A percentile compares a stretch with the other conserved stretches of the same genome.
phyloP scores from a whole-genome alignment of 495 filamentous ascomycete species.

The Clavariopsis aquatica region DNA sequence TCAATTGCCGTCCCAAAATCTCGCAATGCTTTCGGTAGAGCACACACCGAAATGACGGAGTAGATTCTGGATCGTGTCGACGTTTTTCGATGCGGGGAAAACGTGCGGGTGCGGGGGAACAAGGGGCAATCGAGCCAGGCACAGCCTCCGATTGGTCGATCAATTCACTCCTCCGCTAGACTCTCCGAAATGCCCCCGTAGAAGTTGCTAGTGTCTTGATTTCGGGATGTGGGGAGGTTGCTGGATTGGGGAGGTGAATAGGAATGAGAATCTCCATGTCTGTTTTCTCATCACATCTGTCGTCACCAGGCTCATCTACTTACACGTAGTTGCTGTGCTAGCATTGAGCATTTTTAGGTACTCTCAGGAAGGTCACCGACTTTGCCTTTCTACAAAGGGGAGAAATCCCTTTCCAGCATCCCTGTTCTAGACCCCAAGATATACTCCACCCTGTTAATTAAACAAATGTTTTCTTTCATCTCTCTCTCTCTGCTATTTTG shows the following conservation, averaged over 20 bases:
- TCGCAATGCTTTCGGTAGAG: neutral
- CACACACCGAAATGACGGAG: slow-evolving; percentile 7
- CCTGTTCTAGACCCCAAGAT: no score
- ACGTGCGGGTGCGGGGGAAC: neutral
- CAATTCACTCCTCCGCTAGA: neutral
- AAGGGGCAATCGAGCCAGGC: neutral
- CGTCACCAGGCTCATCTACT: no score
- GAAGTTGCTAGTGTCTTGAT: neutral
- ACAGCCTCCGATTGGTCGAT: neutral
- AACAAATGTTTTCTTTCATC: no score
- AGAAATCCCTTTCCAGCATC: no score
- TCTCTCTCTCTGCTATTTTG: no score
- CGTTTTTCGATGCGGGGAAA: neutral
- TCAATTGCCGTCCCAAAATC: slow-evolving; percentile 4
- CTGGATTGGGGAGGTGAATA: neutral
- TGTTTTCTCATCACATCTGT: no score
- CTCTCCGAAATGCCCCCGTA: neutral
- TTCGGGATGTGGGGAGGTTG: neutral
- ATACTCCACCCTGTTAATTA: no score
- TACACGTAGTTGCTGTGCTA: no score
- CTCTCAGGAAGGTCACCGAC: no score
- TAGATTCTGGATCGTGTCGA: neutral
- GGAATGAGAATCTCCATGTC: neutral
- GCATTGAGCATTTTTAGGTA: no score
- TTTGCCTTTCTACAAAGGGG: no score